Base-by-base conservation (phyloP, 164 flowering plant genomes). In the Vitis amurensis region DNA sequence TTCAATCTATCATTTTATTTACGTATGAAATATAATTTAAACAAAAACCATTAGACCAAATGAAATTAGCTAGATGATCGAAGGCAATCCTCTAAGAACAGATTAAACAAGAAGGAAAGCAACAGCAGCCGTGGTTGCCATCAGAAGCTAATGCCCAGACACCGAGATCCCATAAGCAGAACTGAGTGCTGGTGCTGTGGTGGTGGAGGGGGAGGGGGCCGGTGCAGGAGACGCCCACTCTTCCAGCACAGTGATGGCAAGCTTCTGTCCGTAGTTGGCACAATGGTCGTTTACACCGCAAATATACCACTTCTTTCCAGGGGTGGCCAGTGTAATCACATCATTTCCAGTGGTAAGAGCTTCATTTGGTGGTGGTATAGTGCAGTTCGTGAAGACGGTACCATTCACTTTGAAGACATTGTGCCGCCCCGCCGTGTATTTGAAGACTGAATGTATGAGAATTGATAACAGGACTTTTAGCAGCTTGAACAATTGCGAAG, bases 221-320 rank as follows among this genome's bases (percentile, higher is more conserved):
- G 44, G 44, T 31, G 0, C 44, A 31, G 44, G 23, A 31, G 44
- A 3, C 2, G 44, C 44, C 44, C 5, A 31, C 44, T 31, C 23
- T 19, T 23, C 50, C 51, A 19, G 3, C 9, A 74, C 73, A 1
- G 30, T 52, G 9, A 70, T 70, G 12, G 6, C 3, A 9, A 69
- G 66, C 59, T 69, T 69, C 31, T 27, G 50, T 5, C 50, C 55
- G 2, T 44, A 27, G 0, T 2, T 1, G 6, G 0, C 11, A 50
- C 73, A 70, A 60, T 70, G 73, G 15, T 53, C 15, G 14, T 7
- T 14, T 4, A 61, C 61, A 8, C 67, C 61, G 37, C 73, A 70
- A 70, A 70, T 52, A 59, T 70, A 70, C 73, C 73, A 70, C 29
- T 70, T 70, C 8, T 29, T 61, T 31, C 73, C 73, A 0, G 57